Percentiles rank a stretch among this genome's conserved stretches.
These are phyloP conservation scores for Furcasterigmium furcatum DNA, from an alignment of 2,329 filamentous ascomycete species.

Conservation along the genomic window DNA sequence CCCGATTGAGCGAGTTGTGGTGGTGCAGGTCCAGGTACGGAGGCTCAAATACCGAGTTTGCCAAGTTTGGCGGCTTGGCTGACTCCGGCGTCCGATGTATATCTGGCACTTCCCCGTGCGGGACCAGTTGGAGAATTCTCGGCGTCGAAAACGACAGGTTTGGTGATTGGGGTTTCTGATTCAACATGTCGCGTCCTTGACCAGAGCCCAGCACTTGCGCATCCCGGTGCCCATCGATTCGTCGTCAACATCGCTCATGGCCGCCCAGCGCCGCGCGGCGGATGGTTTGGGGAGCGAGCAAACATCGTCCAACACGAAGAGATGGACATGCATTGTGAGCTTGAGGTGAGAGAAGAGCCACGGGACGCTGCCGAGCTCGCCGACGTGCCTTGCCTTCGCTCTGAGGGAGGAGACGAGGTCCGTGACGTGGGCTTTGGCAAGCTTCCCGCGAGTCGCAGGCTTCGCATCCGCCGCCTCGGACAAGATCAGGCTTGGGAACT, in stretches of 20 bases:
- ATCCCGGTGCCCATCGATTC: constrained; percentile 58
- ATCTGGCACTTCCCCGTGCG: neutral
- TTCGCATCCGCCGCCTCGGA: constrained; percentile 19
- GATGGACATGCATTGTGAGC: constrained; percentile 54
- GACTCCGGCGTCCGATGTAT: neutral
- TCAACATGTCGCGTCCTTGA: constrained; percentile 17
- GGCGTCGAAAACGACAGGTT: no score
- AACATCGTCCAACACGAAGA: constrained; percentile 35
- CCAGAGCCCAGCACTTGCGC: constrained; percentile 53
- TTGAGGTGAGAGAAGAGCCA: constrained; percentile 57
- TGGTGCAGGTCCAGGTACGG: neutral
- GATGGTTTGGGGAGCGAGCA: neutral
- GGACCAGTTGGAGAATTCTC: neutral
- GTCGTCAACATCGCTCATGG: constrained; percentile 34
- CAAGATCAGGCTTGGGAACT: constrained; percentile 46
- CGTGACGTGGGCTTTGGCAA: constrained; percentile 30
- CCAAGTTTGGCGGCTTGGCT: constrained; percentile 4
- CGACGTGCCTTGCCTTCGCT: constrained; percentile 22
- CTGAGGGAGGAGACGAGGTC: constrained; percentile 9
- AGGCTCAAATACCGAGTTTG: constrained; percentile 4
- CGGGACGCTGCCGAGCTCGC: constrained; percentile 48
- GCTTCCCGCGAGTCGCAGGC: constrained; percentile 25
- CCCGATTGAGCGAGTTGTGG: neutral
- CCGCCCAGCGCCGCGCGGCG: constrained; percentile 29
- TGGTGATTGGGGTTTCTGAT: no score